Evolutionary conservation across 2,329 filamentous ascomycete genomes (phyloP), one percentile per base, ranked within the genome.

Genomic region (Penicillium sp.): DNA sequence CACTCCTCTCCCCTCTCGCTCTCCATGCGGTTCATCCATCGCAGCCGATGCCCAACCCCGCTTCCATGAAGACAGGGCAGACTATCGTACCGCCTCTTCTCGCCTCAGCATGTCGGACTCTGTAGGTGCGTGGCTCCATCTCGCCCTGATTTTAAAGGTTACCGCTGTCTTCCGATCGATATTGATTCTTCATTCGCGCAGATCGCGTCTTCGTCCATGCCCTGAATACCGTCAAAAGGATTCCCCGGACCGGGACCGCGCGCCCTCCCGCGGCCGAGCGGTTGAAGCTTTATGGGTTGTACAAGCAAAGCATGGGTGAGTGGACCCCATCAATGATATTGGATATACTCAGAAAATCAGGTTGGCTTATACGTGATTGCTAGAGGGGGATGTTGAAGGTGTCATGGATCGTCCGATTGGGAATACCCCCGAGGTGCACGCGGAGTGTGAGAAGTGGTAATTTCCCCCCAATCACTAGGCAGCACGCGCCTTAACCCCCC

Each of bases 161-260:
- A 7, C 15, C 1, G 2, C 6, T 27, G 4, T 17, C 37, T 39
- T 23, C 26, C 26, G 26, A 10, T n/a, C 24, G n/a, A 9, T 37
- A 51, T 43, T 57, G 49, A 59, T 36, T 20, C 24, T 32, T 23
- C 7, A 7, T 34, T 39, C 34, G 21, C n/a, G 6, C 58, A 97
- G 94, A 99, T 78, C 89, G 94, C 75, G 94, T 99, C 69, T 99
- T 99, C 75, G 93, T 95, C 72, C 93, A 99, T 84, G 94, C 94
- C 60, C 88, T 99, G 74, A 97, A 96, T 77, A 97, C 94, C 20
- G 93, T 99, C 66, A 97, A 97, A 76, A 95, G 95, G 76, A 95
- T 99, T 64, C 90, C 90, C 63, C 93, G 94, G 68, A 96, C 92
- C 15, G 93, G 94, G 58, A 91, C 91, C 46, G 86, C 90, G 57